Base-by-base conservation (phyloP, 164 flowering plant genomes). In the Vitis riparia region DNA sequence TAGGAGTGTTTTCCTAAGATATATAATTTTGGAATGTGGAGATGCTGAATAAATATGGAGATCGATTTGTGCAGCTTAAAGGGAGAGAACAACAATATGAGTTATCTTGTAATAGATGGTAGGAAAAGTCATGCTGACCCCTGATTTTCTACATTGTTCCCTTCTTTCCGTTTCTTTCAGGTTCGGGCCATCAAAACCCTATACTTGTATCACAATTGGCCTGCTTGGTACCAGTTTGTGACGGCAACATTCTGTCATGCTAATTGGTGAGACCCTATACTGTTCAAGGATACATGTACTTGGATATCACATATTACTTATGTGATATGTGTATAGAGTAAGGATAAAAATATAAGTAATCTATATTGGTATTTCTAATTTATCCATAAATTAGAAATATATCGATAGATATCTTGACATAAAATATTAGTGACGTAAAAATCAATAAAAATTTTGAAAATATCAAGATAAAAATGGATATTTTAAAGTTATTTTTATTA, bases 181-280 rank as follows among this genome's bases (percentile, higher is more conserved):
- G 77, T 88, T 65, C 87, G 77, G n/a, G 79, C 70, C 32, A 77
- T 90, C 47, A 88, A 84, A 78, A 63, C 77, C 55, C 76, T 95
- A 12, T 95, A 95, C 79, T 79, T 95, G 65, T 91, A 89, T 71
- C 99, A 95, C 80, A 85, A 78, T 63, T 67, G 76, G 73, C 99
- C 99, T 64, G 81, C 80, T 23, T 95, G 99, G 99, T 91, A 87
- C 82, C 99, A 95, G 81, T 95, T 95, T 77, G 79, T 95, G 59
- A 91, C 99, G 10, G 81, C 99, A 63, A 88, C 99, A 51, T 91
- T 95, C 68, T 95, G 99, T 75, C 99, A 95, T 81, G 97, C 93
- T 79, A 87, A 83, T 79, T 95, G 99, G 99, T 95, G 77, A 86
- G 94, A 19, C 55, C 62, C 51, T 72, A 19, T 65, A 60, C 32